Evolutionary conservation across 495 filamentous ascomycete genomes (phyloP), one percentile per base, ranked within the genome.

Genomic region (Oidiodendron maius): DNA sequence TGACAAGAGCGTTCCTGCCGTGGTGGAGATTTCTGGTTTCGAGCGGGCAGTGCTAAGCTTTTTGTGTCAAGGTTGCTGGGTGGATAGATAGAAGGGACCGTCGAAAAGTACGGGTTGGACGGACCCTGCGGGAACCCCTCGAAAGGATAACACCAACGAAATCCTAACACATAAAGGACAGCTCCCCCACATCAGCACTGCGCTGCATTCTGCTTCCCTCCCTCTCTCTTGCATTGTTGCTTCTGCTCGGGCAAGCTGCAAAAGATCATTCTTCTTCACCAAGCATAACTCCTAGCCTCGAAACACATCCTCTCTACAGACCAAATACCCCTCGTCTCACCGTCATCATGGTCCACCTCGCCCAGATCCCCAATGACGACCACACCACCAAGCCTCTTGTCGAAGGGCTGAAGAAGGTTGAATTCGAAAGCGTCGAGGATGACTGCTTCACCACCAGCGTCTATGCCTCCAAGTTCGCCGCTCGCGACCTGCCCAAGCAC

Each of bases 391-490:
- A 55, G 32, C 59, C 67, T 21, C 60, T 70, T 26, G 58, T 60
- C 41, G 52, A 64, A 15, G 65, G 61, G 28, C 60, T 82, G 61
- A 69, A 76, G 39, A 76, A 76, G 37, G 32, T 74, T 38, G 54
- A 59, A 1, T 26, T 75, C 46, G 59, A 52, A 20, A 51, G 64
- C 59, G 48, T 63, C 54, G 1, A 61, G 67, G 42, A 61, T 55
- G 81, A 83, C 53, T 72, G 72, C 53, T 83, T 80, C 70, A 83
- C 77, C 25, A 78, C 80, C 25, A 87, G 82, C 55, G 88, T 96
- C 53, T 96, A 96, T 59, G 90, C 89, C 59, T 86, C 82, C 40
- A 76, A 71, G 24, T 95, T 86, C 62, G 89, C 90, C 11, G 80
- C 81, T 24, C 65, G 81, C 55, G 84, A 89, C 63, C 75, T 95